Evolutionary conservation across 768 basidiomycete genomes (phyloP), one percentile per base, ranked within the genome.

Genomic region (Rickenella mellea): DNA sequence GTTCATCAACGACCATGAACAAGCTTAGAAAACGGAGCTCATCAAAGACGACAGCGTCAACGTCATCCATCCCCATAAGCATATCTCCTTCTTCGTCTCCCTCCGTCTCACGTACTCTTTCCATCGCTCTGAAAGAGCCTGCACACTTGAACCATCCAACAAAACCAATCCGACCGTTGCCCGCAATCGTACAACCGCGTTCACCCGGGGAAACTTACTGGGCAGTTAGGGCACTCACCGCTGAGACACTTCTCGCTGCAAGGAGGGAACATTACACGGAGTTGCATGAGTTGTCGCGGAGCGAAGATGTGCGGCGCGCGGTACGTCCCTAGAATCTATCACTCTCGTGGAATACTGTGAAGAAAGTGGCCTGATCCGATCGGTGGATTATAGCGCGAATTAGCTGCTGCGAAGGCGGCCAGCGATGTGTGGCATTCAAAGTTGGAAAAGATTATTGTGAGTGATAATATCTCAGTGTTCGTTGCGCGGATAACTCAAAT

Each of bases 201-300:
- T 58, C 61, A 10, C 42, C 40, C 11, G 53, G 55, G 1, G 78
- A 78, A 49, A 75, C 73, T 46, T 81, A 82, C 51, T 85, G 83
- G 83, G 77, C 76, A 21, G 62, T 71, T 12, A 73, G 83, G 3
- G 80, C 83, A 3, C 49, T 81, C 19, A 67, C 72, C 3, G 82
- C 82, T 1, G 83, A 86, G 54, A 70, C 76, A 2, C 56, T 80
- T 28, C 64, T 85, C 2, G 58, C 67, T 0, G 72, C 71, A 20
- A 66, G 67, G 28, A 62, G 63, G 25, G 57, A 53, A 15, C 76
- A 81, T 53, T 67, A 70, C 31, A 55, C 56, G 9, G 78, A 82
- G 37, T 51, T 82, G 25, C 63, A 58, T 44, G 59, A 54, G 12
- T 39, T 76, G 38, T 59, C 66, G 39, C 52, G 58, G 26, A 50